Conservation (phyloP, 768 basidiomycete genomes). For the Kwoniella sp. region DNA sequence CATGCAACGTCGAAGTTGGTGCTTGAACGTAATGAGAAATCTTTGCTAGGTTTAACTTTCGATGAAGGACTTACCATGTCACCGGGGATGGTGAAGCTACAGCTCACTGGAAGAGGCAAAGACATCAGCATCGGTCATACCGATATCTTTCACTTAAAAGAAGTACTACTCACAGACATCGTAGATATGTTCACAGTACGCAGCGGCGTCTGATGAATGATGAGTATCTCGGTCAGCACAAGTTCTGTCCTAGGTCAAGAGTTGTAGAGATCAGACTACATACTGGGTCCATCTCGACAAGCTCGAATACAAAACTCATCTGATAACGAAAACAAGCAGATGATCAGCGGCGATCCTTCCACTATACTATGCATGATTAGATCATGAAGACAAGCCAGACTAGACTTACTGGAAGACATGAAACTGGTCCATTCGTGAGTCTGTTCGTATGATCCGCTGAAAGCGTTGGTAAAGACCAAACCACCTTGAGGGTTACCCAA, state of each 20-base stretch:
- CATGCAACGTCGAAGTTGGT: no score
- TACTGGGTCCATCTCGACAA: slow-evolving; percentile 44
- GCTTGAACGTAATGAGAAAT: no score
- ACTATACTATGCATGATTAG: no score
- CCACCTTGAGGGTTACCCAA: slow-evolving; percentile 59
- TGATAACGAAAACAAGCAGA: not conserved
- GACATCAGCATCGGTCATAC: slow-evolving; percentile 17
- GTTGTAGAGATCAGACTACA: not conserved
- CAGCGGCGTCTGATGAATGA: slow-evolving; percentile 42
- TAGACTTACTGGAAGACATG: slow-evolving; percentile 35
- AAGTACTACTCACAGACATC: slow-evolving; percentile 55
- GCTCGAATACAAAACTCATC: slow-evolving; percentile 51
- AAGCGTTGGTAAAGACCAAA: slow-evolving; percentile 58
- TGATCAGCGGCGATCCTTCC: no score
- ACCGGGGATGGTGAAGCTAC: slow-evolving; percentile 50
- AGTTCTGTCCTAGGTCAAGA: not conserved
- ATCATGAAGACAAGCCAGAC: no score
- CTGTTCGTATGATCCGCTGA: slow-evolving; percentile 55
- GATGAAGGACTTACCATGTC: slow-evolving; percentile 22
- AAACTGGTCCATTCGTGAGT: slow-evolving; percentile 56
- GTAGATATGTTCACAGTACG: slow-evolving; percentile 59
- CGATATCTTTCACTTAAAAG: not conserved
- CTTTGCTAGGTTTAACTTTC: no score
- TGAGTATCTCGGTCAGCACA: slow-evolving; percentile 25
- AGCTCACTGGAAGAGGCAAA: slow-evolving; percentile 27